Conservation (phyloP, 345 rosid genomes). For the Dimocarpus longan region DNA sequence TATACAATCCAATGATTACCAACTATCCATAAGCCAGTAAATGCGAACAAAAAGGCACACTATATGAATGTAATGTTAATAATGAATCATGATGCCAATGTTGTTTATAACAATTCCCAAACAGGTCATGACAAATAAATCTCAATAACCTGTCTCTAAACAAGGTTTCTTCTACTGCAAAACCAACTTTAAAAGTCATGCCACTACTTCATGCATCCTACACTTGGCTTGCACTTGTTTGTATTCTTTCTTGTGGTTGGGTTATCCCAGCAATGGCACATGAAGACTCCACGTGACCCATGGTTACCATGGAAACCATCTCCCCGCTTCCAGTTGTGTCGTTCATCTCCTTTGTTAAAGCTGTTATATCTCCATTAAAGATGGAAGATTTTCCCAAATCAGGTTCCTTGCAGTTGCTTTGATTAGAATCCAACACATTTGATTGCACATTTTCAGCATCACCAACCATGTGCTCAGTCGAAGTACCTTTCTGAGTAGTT, state of each 20-base stretch:
- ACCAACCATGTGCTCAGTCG: conserved; percentile 16
- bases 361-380: conserved; percentile 16
- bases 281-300: conserved; percentile 29
- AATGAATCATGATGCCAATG: background rate
- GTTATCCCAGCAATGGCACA: conserved; percentile 33
- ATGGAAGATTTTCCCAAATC: conserved; percentile 15
- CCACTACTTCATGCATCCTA: conserved; percentile 7
- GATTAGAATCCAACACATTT: conserved; percentile 14
- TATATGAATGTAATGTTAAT: background rate
- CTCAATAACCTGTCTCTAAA: background rate
- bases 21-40: too few relatives aligned
- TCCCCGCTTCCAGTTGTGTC: conserved; percentile 14
- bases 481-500: conserved; percentile 16
- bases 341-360: conserved; percentile 12
- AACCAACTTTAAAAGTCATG: conserved; percentile 11
- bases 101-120: background rate
- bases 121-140: background rate
- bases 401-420: conserved; percentile 15
- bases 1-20: background rate
- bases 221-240: conserved; percentile 38
- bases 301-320: conserved; percentile 16
- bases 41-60: background rate
- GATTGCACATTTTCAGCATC: conserved; percentile 28
- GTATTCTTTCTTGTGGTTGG: conserved; percentile 38
- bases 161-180: conserved; percentile 17